phyloP scores from a whole-genome alignment of 1,284 basidiomycete genomes.

The Agaricales sp. region DNA sequence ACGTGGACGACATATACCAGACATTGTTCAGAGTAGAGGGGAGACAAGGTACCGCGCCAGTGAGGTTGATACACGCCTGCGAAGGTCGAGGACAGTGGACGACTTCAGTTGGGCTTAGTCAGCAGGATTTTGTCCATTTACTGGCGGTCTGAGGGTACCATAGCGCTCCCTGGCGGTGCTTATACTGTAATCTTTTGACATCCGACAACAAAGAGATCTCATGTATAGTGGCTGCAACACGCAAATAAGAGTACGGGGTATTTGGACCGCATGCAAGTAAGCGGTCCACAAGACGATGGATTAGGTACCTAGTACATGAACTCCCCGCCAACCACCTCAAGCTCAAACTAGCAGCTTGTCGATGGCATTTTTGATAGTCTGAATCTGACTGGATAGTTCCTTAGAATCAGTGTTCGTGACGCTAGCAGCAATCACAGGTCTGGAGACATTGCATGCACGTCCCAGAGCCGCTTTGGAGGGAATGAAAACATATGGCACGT shows the following conservation, averaged over 20 bases:
- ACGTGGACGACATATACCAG: constrained; percentile 76
- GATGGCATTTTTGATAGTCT: constrained; percentile 81
- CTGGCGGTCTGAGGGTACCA: too few relatives aligned
- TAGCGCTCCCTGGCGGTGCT: too few relatives aligned
- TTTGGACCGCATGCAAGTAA: too few relatives aligned
- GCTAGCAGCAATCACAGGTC: constrained; percentile 92
- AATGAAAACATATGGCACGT: constrained; percentile 94
- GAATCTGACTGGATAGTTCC: constrained; percentile 88
- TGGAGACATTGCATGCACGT: constrained; percentile 90
- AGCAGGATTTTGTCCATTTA: background rate
- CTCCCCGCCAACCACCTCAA: too few relatives aligned
- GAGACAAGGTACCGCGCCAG: background rate
- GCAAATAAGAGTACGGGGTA: too few relatives aligned
- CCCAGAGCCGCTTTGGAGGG: constrained; percentile 93
- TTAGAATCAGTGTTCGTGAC: constrained; percentile 94
- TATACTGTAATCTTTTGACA: too few relatives aligned
- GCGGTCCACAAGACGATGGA: too few relatives aligned
- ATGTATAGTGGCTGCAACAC: too few relatives aligned
- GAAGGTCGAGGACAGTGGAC: background rate
- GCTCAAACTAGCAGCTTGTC: constrained; percentile 55
- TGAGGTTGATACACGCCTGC: background rate
- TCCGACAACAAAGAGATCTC: too few relatives aligned
- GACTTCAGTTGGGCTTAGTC: background rate
- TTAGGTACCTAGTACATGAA: too few relatives aligned
- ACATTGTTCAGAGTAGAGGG: constrained; percentile 32